Evolutionary conservation across 331 rosid species (phyloP).

Genomic region (Stylosanthes scabra): DNA sequence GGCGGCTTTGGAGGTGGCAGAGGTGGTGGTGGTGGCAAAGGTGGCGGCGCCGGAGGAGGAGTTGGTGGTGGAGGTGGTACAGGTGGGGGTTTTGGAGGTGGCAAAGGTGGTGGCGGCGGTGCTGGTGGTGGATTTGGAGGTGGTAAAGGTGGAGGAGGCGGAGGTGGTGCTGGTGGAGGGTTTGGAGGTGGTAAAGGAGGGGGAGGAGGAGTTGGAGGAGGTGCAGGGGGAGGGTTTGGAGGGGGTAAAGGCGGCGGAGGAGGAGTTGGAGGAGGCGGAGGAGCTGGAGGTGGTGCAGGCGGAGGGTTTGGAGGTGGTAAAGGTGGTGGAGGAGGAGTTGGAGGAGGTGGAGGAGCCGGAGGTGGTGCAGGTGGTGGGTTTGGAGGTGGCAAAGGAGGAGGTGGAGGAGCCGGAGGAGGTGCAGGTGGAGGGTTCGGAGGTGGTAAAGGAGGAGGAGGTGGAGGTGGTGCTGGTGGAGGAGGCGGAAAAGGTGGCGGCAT

Average conservation of each 20-base stretch:
- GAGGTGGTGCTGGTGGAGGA: slow-evolving; percentile 28
- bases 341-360: not conserved
- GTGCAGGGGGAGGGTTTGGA: not conserved
- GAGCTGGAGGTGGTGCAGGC: not conserved
- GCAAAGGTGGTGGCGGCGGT: not conserved
- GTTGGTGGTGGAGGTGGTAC: slow-evolving; percentile 2
- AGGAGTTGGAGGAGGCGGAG: not conserved
- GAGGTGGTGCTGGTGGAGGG: not conserved
- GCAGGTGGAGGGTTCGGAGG: not conserved
- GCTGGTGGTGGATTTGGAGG: not conserved
- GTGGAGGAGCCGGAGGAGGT: not conserved
- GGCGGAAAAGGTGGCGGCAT: slow-evolving; percentile 31
- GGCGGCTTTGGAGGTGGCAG: slow-evolving; percentile 20
- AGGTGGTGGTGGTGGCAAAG: not conserved
- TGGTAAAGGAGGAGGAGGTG: not conserved
- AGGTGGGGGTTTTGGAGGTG: not conserved
- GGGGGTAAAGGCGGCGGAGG: not conserved
- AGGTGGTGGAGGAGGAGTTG: not conserved
- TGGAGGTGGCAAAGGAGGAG: slow-evolving; percentile 8
- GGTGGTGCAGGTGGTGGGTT: not conserved
- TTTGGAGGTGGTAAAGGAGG: not conserved
- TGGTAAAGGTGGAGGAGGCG: not conserved
- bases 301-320: not conserved
- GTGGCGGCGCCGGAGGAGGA: too few species aligned
- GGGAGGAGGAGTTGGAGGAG: not conserved